Evolutionary conservation across 108 stramenopile genomes (phyloP).

Genomic region (Discostella pseudostelligera): DNA sequence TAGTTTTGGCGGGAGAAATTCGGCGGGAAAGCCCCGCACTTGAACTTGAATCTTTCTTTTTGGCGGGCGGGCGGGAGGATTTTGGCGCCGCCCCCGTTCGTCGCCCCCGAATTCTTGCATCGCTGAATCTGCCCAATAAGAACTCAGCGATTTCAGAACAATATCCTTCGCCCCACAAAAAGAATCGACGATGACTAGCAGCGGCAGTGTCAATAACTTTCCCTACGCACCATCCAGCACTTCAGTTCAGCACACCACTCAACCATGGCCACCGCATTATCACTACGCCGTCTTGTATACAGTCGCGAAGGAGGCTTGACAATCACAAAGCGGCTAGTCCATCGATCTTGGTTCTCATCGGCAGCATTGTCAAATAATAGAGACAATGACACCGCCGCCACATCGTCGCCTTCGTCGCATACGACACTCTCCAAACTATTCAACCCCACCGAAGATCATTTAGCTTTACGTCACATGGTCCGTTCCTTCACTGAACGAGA

Average conservation of each 20-base stretch:
- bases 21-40: too few relatives aligned
- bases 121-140: not conserved
- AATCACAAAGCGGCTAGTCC: not conserved
- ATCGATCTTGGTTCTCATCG: slow-evolving; percentile 17
- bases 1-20: too few relatives aligned
- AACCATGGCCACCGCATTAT: not conserved
- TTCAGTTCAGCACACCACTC: not conserved
- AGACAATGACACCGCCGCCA: not conserved
- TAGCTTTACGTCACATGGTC: slow-evolving; percentile 85
- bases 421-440: slow-evolving; percentile 47
- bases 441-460: slow-evolving; percentile 93
- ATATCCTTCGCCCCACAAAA: too few relatives aligned
- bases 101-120: not conserved
- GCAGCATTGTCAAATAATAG: slow-evolving; percentile 7
- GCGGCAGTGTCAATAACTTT: too few relatives aligned
- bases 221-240: too few relatives aligned
- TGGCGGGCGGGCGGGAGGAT: too few relatives aligned
- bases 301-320: not conserved
- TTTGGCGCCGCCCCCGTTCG: too few relatives aligned
- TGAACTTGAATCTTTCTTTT: too few relatives aligned
- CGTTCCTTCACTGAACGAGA: slow-evolving; percentile 71
- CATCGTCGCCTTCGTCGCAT: slow-evolving; percentile 5
- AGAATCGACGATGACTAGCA: not conserved
- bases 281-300: slow-evolving; percentile 1
- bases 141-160: not conserved